These are phyloP conservation scores for Eleusine indica DNA, from an alignment of 176 grass and related monocot genomes.

Conservation along the genomic window DNA sequence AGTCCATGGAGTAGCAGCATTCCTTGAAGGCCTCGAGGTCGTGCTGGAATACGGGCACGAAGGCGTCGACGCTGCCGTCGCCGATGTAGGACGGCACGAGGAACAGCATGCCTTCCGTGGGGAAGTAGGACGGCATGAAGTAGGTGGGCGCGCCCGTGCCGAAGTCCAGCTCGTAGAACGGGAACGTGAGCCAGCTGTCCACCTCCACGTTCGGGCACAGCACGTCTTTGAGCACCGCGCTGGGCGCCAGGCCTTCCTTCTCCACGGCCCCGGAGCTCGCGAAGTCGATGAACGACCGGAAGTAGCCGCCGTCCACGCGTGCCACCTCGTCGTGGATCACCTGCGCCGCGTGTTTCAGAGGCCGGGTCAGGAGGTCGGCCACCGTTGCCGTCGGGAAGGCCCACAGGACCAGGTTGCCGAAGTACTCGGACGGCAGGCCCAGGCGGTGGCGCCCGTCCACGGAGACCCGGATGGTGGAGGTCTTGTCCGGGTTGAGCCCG, in stretches of 20 bases:
- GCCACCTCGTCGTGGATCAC: conserved; percentile 58
- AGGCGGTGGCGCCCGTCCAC: conserved; percentile 71
- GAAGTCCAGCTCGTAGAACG: conserved; percentile 79
- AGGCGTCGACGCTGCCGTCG: conserved; percentile 78
- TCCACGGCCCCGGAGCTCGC: conserved; percentile 46
- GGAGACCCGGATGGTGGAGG: conserved; percentile 46
- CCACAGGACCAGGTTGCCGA: conserved; percentile 75
- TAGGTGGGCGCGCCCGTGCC: conserved; percentile 61
- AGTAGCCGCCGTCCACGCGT: conserved; percentile 63
- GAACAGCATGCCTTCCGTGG: conserved; percentile 66
- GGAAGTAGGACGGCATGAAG: conserved; percentile 83
- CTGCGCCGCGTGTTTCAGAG: conserved; percentile 58
- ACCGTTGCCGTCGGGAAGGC: conserved; percentile 54
- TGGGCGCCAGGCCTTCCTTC: conserved; percentile 48
- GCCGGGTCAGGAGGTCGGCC: conserved; percentile 39
- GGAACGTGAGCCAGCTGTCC: conserved; percentile 80
- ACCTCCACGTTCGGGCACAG: conserved; percentile 73
- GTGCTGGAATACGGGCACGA: conserved; percentile 66
- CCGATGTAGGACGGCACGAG: conserved; percentile 61
- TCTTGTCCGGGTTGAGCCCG: conserved; percentile 27
- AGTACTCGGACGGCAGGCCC: conserved; percentile 44
- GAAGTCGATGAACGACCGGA: conserved; percentile 80
- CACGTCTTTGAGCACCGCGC: conserved; percentile 48
- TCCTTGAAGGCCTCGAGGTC: conserved; percentile 68
- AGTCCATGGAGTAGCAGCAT: conserved; percentile 58